Conservation (phyloP, 1,139 yeast species). For the Hyphopichia pseudoburtonii region DNA sequence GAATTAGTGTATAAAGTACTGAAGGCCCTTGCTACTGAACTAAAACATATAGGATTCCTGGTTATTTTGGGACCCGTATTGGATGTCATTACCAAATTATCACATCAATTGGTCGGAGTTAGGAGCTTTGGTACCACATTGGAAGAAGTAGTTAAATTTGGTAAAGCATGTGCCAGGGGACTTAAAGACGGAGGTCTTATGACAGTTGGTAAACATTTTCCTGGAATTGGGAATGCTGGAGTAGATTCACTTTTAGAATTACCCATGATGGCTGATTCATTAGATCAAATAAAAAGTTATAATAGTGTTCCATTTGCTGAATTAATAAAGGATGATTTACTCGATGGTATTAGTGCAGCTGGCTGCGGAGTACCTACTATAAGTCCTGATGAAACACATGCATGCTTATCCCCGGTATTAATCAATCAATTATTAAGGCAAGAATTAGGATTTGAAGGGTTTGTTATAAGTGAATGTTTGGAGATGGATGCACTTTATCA, state of each 20-base stretch:
- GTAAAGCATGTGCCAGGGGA: constrained; percentile 56
- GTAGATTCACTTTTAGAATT: constrained; percentile 59
- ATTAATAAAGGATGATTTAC: constrained; percentile 44
- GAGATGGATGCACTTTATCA: constrained; percentile 67
- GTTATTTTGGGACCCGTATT: constrained; percentile 64
- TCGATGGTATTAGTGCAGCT: constrained; percentile 64
- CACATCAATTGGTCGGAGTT: constrained; percentile 61
- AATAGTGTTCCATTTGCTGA: constrained; percentile 55
- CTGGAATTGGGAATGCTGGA: constrained; percentile 65
- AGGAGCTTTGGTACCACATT: constrained; percentile 63
- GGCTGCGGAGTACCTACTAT: constrained; percentile 70
- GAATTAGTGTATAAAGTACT: constrained; percentile 54
- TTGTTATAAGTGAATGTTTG: constrained; percentile 63
- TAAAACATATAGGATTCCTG: constrained; percentile 55
- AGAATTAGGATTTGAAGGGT: constrained; percentile 56
- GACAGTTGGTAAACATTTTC: constrained; percentile 65
- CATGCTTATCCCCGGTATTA: constrained; percentile 60
- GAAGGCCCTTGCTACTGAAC: constrained; percentile 56
- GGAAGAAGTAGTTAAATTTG: constrained; percentile 58
- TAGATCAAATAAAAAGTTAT: constrained; percentile 52
- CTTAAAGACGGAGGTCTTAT: constrained; percentile 55
- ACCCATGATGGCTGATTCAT: constrained; percentile 59
- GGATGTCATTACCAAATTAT: constrained; percentile 59
- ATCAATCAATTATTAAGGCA: constrained; percentile 53
- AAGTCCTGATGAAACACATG: constrained; percentile 61